A percentile compares a stretch with the other conserved stretches of the same genome.
Conservation (phyloP, 352 stramenopile species). For the Phytophthora cactorum region DNA sequence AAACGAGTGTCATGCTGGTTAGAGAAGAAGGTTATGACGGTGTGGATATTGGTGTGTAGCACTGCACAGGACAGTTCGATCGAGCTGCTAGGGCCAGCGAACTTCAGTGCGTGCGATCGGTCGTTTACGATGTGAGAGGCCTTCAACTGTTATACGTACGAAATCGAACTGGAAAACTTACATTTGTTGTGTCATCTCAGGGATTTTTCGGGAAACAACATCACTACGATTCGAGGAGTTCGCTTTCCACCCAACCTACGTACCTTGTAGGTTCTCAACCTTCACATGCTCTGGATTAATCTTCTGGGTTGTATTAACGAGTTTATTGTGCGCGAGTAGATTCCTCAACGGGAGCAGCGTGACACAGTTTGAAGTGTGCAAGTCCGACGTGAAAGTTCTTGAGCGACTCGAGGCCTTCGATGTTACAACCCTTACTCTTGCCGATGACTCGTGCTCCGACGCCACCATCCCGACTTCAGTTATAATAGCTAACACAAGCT, state of each 20-base stretch:
- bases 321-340: conserved; percentile 5
- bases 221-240: conserved; percentile 36
- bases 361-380: conserved; percentile 38
- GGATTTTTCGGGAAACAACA: conserved; percentile 37
- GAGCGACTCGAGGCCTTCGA: conserved; percentile 32
- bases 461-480: conserved; percentile 11
- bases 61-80: conserved; percentile 30
- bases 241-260: conserved; percentile 36
- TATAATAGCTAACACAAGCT: conserved; percentile 25
- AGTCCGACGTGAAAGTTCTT: conserved; percentile 37
- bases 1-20: neutral
- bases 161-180: neutral
- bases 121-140: conserved; percentile 35
- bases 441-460: conserved; percentile 14
- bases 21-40: neutral
- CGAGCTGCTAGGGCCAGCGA: conserved; percentile 20
- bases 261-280: conserved; percentile 19
- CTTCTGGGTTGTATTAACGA: neutral
- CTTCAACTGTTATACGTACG: neutral
- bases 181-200: conserved; percentile 8
- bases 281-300: neutral
- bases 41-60: conserved; percentile 6
- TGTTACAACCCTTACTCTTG: conserved; percentile 15
- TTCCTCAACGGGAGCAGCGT: conserved; percentile 40
- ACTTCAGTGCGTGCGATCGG: conserved; percentile 37